Evolutionary conservation across 2,329 filamentous ascomycete species (phyloP), one percentile per base, ranked within the genome.

Genomic region (Aspergillus sp.): DNA sequence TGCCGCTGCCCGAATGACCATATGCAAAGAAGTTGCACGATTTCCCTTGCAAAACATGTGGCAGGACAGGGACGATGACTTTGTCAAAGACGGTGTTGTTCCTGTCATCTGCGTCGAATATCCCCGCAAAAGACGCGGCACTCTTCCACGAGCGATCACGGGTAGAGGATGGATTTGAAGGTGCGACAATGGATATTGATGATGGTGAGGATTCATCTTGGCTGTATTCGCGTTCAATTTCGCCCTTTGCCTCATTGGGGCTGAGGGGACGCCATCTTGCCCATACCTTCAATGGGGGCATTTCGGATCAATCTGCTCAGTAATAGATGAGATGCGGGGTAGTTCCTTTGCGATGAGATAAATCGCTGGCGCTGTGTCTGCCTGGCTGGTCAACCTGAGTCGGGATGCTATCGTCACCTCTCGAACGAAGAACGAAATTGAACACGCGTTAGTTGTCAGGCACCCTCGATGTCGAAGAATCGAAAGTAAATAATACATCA

Each of bases 21-120:
- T 72, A 72, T 7, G 68, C 69, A 45, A 71, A 70, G 52, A 70
- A 66, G 40, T 64, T 72, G 56, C 68, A 70, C 9, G 51, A 65
- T 10, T 53, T 54, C 4, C 68, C 68, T 8, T 52, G 39, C 27
- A 71, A 41, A 7, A 72, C 59, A 8, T 50, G 40, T 1, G 64
- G 58, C 0, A 72, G 40, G 0, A 54, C 56, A 4, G 68, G 65
- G 10, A 57, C 53, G 4, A 72, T 63, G 3, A 67, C 48, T 0
- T 43, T 40, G 12, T 58, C 47, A 35, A 63, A 66, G 2, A 69
- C 52, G 3, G 43, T 27, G n/a, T 56, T 41, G 43, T 64, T 65
- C 11, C 38, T 48, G 12, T 56, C 51, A 7, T 41, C 19, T 4
- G 45, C 13, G 19, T 54, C 48, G 39, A 65, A 59, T 1, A 59